Percentiles rank a stretch among this genome's conserved stretches.
These are phyloP conservation scores for Sporothrix brasiliensis DNA, from an alignment of 2,329 filamentous ascomycete species.

Conservation along the genomic window DNA sequence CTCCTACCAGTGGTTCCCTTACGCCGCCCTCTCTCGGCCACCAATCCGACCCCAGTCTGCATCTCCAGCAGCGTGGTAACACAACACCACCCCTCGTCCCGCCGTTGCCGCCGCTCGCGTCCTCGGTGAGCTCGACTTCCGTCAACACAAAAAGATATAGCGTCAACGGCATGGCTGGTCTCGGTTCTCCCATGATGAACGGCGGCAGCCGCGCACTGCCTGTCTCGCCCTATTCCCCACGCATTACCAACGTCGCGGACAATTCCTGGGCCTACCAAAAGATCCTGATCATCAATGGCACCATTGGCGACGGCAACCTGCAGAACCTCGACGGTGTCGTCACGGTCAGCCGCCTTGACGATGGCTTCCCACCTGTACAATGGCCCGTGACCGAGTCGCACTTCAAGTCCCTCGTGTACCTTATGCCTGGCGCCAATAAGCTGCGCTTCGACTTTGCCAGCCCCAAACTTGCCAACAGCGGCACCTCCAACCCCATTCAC, in stretches of 20 bases:
- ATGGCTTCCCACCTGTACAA: constrained; percentile 76
- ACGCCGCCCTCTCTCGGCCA: constrained; percentile 72
- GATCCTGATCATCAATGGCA: constrained; percentile 77
- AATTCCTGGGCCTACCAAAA: constrained; percentile 94
- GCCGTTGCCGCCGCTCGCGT: constrained; percentile 44
- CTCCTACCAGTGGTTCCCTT: constrained; percentile 68
- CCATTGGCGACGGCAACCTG: constrained; percentile 72
- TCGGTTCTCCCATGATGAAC: constrained; percentile 58
- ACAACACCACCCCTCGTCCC: constrained; percentile 41
- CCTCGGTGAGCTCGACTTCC: constrained; percentile 25
- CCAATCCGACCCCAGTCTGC: constrained; percentile 66
- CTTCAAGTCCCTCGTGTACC: constrained; percentile 88
- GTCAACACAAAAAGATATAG: constrained; percentile 59
- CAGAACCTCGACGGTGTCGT: constrained; percentile 76
- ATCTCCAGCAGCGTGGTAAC: constrained; percentile 45
- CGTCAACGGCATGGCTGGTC: constrained; percentile 64
- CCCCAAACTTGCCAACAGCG: constrained; percentile 73
- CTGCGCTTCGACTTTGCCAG: constrained; percentile 86
- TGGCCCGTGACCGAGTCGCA: constrained; percentile 90
- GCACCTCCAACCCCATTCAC: constrained; percentile 69
- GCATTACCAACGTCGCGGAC: constrained; percentile 76
- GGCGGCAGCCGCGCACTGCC: constrained; percentile 61
- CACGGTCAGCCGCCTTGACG: constrained; percentile 79
- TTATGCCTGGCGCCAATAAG: constrained; percentile 88
- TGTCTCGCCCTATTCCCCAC: constrained; percentile 78